Conservation (phyloP, 768 basidiomycete species). For the Heimioporus sp. region DNA sequence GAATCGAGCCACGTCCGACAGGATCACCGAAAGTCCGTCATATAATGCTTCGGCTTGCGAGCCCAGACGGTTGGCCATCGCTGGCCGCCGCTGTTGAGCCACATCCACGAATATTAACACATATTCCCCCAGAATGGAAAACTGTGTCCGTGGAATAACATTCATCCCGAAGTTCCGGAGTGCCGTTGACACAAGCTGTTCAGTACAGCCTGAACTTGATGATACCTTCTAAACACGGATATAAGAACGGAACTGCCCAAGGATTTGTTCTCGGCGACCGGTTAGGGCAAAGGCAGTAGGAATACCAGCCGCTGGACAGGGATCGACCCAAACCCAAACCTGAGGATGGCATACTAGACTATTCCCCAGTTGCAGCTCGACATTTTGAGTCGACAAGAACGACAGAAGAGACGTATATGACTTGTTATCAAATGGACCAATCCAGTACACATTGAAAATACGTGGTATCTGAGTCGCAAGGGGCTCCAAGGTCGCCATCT, state of each 20-base stretch:
- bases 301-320: slow-evolving; percentile 63
- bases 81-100: background rate
- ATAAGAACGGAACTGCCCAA: slow-evolving; percentile 70
- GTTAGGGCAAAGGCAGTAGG: slow-evolving; percentile 74
- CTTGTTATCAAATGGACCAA: slow-evolving; percentile 94
- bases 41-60: slow-evolving; percentile 53
- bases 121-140: slow-evolving; percentile 83
- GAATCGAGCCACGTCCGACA: slow-evolving; percentile 97
- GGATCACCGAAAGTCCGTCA: slow-evolving; percentile 86
- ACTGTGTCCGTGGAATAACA: slow-evolving; percentile 77
- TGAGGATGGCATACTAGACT: slow-evolving; percentile 21
- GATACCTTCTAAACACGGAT: too few species aligned
- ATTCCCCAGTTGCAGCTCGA: slow-evolving; percentile 63
- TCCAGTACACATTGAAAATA: slow-evolving; percentile 97
- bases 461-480: slow-evolving; percentile 76
- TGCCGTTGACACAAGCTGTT: slow-evolving; percentile 85
- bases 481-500: slow-evolving; percentile 35
- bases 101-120: slow-evolving; percentile 51
- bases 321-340: slow-evolving; percentile 50
- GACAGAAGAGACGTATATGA: slow-evolving; percentile 91
- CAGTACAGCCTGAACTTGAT: slow-evolving; percentile 75
- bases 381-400: slow-evolving; percentile 91
- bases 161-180: slow-evolving; percentile 74
- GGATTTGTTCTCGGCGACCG: slow-evolving; percentile 70
- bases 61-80: slow-evolving; percentile 46